Evolutionary conservation across 176 grass and related monocot species (phyloP).

Genomic region (Miscanthus lutarioriparius): DNA sequence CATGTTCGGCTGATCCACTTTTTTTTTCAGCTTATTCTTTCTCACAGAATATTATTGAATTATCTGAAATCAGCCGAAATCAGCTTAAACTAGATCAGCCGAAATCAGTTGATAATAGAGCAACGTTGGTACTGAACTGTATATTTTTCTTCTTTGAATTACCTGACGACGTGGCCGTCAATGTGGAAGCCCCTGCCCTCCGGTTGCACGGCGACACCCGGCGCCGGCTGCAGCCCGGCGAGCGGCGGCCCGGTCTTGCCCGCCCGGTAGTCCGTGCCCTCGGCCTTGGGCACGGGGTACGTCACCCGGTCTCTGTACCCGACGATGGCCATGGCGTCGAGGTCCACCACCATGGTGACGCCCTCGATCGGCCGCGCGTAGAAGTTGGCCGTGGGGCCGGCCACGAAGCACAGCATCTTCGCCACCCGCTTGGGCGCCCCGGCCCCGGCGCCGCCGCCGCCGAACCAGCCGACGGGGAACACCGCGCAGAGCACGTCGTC

Average conservation of each 20-base stretch:
- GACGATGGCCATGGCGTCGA: constrained; percentile 72
- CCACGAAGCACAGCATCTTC: constrained; percentile 55
- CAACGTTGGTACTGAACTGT: not conserved
- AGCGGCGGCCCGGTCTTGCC: constrained; percentile 6
- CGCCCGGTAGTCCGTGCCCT: constrained; percentile 61
- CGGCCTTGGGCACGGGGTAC: constrained; percentile 56
- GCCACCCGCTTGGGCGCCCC: constrained; percentile 23
- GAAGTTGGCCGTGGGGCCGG: constrained; percentile 52
- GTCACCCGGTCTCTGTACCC: constrained; percentile 47
- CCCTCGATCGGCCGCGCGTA: constrained; percentile 68
- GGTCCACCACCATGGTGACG: constrained; percentile 61
- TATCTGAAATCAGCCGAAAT: too few relatives aligned
- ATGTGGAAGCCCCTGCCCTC: constrained; percentile 51
- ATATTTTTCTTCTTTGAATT: not conserved
- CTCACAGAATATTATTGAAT: too few relatives aligned
- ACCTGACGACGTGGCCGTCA: constrained; percentile 57
- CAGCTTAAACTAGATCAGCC: too few relatives aligned
- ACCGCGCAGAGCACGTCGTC: constrained; percentile 56
- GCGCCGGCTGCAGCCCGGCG: constrained; percentile 18
- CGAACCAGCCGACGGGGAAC: constrained; percentile 67
- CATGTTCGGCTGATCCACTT: too few relatives aligned
- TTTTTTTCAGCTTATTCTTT: too few relatives aligned
- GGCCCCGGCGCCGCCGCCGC: constrained; percentile 5
- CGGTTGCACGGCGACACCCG: constrained; percentile 40
- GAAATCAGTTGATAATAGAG: too few relatives aligned